Percentiles rank a stretch among this genome's conserved stretches.
phyloP scores from a whole-genome alignment of 2,329 filamentous ascomycete species.

The Cordyceps javanica region DNA sequence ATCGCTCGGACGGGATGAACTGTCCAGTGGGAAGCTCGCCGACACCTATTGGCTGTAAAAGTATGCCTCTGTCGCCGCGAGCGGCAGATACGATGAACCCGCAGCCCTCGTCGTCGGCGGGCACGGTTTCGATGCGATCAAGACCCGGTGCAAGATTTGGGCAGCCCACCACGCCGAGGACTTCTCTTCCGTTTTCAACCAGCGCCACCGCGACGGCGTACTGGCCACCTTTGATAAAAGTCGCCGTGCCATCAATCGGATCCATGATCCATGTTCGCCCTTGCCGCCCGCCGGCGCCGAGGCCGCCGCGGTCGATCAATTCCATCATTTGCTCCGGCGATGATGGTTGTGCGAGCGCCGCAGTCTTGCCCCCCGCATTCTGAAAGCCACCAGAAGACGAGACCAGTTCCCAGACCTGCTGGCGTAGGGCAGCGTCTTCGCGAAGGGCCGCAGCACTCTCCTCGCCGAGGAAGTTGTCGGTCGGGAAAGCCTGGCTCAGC shows the following conservation, averaged over 20 bases:
- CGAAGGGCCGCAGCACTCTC: constrained; percentile 44
- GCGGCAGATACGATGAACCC: constrained; percentile 4
- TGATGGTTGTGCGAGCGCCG: constrained; percentile 27
- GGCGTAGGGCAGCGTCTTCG: constrained; percentile 35
- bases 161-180: constrained; percentile 38
- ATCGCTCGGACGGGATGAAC: not conserved
- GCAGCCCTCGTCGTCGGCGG: not conserved
- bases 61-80: not conserved
- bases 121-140: not conserved
- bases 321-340: constrained; percentile 44
- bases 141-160: constrained; percentile 31
- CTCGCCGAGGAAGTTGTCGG: constrained; percentile 47
- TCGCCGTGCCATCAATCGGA: constrained; percentile 46
- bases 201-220: constrained; percentile 45
- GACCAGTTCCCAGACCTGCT: constrained; percentile 46
- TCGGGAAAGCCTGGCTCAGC: constrained; percentile 41
- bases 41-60: not conserved
- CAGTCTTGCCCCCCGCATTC: too few species aligned
- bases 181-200: constrained; percentile 37
- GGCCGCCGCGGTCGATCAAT: constrained; percentile 45
- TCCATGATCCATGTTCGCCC: constrained; percentile 44
- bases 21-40: not conserved
- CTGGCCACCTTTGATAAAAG: constrained; percentile 38
- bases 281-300: constrained; percentile 24
- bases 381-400: constrained; percentile 15